Base-by-base conservation (phyloP, 169 alveolate genomes). In the Cyclospora cayetanensis region DNA sequence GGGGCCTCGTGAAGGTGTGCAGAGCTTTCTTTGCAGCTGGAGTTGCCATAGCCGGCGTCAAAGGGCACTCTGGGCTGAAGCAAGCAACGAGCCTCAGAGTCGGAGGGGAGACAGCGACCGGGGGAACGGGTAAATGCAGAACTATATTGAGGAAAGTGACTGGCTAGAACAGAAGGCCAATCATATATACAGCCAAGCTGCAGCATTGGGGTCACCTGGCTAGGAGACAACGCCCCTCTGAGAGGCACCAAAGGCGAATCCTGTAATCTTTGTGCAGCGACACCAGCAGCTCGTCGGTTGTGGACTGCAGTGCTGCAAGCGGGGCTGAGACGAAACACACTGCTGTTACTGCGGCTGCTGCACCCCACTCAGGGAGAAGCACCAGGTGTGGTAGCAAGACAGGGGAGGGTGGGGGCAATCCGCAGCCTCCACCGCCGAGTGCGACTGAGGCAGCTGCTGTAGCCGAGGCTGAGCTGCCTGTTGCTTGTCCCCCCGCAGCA, bases 161-260 rank as follows among this genome's bases (percentile, higher is more conserved):
- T n/a, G n/a, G 60, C 60, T 46, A 46, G 60, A 7, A 46, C 60
- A 15, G 60, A 46, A 46, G 15, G 60, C n/a, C n/a, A n/a, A n/a
- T n/a, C n/a, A n/a, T n/a, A n/a, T n/a, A n/a, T n/a, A n/a, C n/a
- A n/a, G n/a, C n/a, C n/a, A 46, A 46, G 15, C 60, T 11, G 15
- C 60, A 46, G 60, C 7, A 15, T 15, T 7, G 60, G 60, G 60
- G n/a, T 15, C 60, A 55, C 70, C 70, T 55, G 29, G 70, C 94
- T 1, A 95, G 82, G 34, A 94, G 83, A 34, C 96, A 94, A 31
- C 96, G 80, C 42, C 96, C 96, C 50, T 94, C 93, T 37, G 74
- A 90, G 72, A 94, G 74, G 22, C 95, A 94, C 96, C 96, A 94
- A 27, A 87, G 66, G 34, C 96, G 90, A 34, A 94, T 35, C 27